Base-by-base conservation (phyloP, 345 rosid species). In the Brassica carinata region DNA sequence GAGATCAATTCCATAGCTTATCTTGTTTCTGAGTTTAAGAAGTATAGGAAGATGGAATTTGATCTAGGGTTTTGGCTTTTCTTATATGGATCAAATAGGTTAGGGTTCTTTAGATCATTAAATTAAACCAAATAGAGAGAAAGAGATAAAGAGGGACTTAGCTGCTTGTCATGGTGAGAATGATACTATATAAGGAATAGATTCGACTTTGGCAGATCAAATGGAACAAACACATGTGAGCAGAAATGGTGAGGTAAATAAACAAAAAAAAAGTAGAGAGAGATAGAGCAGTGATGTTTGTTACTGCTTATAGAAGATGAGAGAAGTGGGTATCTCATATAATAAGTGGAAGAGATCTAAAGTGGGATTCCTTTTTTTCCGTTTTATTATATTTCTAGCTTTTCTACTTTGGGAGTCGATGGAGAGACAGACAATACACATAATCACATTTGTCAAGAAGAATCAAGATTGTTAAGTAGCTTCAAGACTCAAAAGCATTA, bases 1-100 rank as follows among this genome's bases (percentile, higher is more conserved):
- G 87, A 83, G 77, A 84, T 81, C 64, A 82, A 80, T 19, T 88
- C 90, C 90, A 88, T 88, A 14, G 38, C 23, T 70, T 55, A 61
- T 31, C 45, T 72, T 33, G 66, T 40, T 73, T 17, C 13, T 79
- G 40, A 74, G 33, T 55, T 72, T 53, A 8, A 33, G 9, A 45
- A 43, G 74, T 59, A 19, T 13, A 2, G 19, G 63, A 61, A 69
- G 67, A 68, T 27, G 5, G 15, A 77, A 14, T 51, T 43, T 73
- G 70, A 73, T 45, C 62, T 72, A 81, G 74, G 77, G 77, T 77
- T 76, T 33, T 67, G 33, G 19, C 2, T 33, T 75, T 26, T 29
- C 17, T 26, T 36, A 13, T 17, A 23, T 64, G 29, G 72, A 75
- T 74, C 34, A 8, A 67, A 31, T 69, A 18, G 55, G 29, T 14